Evolutionary conservation across 106 monocot species (phyloP), one percentile per base, ranked within the genome.

Genomic region (Vanilla planifolia): DNA sequence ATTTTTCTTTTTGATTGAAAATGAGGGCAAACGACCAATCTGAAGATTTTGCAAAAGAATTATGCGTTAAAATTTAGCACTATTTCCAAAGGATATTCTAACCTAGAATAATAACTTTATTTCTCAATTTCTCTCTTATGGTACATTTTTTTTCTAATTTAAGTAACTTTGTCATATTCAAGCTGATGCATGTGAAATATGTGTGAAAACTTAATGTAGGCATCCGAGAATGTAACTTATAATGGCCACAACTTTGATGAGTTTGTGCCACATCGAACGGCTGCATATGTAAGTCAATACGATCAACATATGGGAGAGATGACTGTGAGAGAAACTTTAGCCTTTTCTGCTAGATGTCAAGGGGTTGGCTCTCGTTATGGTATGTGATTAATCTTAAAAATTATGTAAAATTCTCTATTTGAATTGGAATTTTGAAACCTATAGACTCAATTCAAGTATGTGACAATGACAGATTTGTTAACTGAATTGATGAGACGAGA

Each of bases 401-500:
- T 30, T 0, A 53, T 28, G 15, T 4, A 14, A 32, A 30, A 28
- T 5, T 33, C 3, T 28, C 16, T 51, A 33, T 11, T 56, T 6
- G 23, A 29, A n/a, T 35, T 32, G 6, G 43, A 5, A 42, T 26
- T 41, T 14, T 2, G 40, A 8, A 43, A 61, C 19, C 2, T 21
- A 11, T 29, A 9, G 21, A 33, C 27, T 32, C 16, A 20, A 6
- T 16, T 22, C 22, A 42, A 41, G 8, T 61, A 42, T 14, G 43
- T 7, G 8, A 9, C 13, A 40, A 21, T 36, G 25, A 21, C 64
- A 88, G 83, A 88, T 1, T 76, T 88, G 79, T 59, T 87, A 40
- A 52, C 70, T 11, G 86, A 87, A 62, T 28, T 87, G 36, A 26
- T 79, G 20, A 68, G 79, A 69, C 75, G 86, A 53, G 86, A 87